Conservation (phyloP, 257 asterid genomes). For the Solanum arcanum region DNA sequence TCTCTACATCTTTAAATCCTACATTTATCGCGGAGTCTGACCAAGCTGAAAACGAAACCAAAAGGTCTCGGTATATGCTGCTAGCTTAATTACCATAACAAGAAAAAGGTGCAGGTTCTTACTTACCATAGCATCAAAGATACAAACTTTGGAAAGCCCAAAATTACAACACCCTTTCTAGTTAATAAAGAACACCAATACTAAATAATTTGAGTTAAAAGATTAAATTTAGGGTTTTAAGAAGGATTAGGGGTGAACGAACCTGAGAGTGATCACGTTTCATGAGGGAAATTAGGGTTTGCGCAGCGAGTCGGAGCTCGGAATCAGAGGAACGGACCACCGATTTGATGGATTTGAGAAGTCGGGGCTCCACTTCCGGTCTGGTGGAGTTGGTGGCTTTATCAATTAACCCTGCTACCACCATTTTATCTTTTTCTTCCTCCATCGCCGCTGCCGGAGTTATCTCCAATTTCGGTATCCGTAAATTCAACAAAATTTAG, state of each 20-base stretch:
- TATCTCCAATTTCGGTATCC: background rate
- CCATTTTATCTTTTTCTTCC: constrained; percentile 18
- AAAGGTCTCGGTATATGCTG: background rate
- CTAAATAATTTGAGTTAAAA: background rate
- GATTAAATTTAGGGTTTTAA: background rate
- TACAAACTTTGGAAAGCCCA: background rate
- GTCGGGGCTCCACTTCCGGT: constrained; percentile 70
- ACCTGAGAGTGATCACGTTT: constrained; percentile 94
- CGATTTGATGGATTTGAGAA: constrained; percentile 78
- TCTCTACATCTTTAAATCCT: background rate
- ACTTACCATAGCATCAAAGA: background rate
- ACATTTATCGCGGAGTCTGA: background rate
- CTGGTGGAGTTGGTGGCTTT: constrained; percentile 63
- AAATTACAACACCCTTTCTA: background rate
- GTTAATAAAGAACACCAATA: background rate
- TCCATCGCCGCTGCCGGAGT: constrained; percentile 16
- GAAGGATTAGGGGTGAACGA: background rate
- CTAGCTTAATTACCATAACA: background rate
- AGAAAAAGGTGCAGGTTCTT: background rate
- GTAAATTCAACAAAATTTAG: background rate
- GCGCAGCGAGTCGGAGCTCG: constrained; percentile 68
- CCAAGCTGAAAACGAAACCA: background rate
- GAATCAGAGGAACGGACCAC: constrained; percentile 67
- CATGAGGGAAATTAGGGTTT: constrained; percentile 73
- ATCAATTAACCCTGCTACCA: constrained; percentile 39